Percentiles rank a stretch among this genome's conserved stretches.
Evolutionary conservation across 805 yeast species (phyloP).

Genomic region (Metschnikowia orientalis): DNA sequence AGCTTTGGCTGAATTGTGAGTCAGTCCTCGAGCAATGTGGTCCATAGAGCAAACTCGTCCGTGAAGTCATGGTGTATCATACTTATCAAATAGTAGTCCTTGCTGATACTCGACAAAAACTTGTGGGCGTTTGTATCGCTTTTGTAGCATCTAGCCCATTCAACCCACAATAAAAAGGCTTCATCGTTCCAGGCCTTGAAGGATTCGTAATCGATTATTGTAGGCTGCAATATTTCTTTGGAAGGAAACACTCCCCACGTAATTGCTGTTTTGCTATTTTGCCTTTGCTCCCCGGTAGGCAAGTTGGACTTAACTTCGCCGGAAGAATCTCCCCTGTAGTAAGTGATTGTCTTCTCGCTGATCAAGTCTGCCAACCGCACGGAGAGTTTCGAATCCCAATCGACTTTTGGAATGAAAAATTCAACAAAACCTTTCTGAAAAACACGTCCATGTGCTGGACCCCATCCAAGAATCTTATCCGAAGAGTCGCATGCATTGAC

Average conservation of each 20-base stretch:
- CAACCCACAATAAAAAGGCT: conserved; percentile 84
- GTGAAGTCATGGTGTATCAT: conserved; percentile 81
- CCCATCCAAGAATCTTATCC: conserved; percentile 97
- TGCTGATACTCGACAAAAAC: conserved; percentile 57
- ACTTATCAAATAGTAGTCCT: conserved; percentile 72
- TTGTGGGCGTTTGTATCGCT: conserved; percentile 50
- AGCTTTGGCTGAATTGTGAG: no score
- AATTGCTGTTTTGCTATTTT: conserved; percentile 64
- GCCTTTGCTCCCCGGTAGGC: conserved; percentile 30
- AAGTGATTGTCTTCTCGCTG: conserved; percentile 53
- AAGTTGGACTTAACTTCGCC: conserved; percentile 61
- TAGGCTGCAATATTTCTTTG: conserved; percentile 85
- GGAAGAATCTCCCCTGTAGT: conserved; percentile 64
- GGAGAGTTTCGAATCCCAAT: conserved; percentile 58
- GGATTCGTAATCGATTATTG: conserved; percentile 87
- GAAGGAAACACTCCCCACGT: conserved; percentile 98
- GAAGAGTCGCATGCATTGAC: conserved; percentile 70
- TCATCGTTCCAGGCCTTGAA: conserved; percentile 96
- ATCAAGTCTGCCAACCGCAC: conserved; percentile 42
- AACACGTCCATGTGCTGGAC: conserved; percentile 82
- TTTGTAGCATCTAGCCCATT: conserved; percentile 84
- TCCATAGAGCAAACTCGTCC: conserved; percentile 75
- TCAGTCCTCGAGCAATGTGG: conserved; percentile 41
- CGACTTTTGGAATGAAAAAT: conserved; percentile 67
- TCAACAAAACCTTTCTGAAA: conserved; percentile 91